Percentiles rank a stretch among this genome's conserved stretches.
phyloP scores from a whole-genome alignment of 140 eudicot species.

The Bidens hawaiensis region DNA sequence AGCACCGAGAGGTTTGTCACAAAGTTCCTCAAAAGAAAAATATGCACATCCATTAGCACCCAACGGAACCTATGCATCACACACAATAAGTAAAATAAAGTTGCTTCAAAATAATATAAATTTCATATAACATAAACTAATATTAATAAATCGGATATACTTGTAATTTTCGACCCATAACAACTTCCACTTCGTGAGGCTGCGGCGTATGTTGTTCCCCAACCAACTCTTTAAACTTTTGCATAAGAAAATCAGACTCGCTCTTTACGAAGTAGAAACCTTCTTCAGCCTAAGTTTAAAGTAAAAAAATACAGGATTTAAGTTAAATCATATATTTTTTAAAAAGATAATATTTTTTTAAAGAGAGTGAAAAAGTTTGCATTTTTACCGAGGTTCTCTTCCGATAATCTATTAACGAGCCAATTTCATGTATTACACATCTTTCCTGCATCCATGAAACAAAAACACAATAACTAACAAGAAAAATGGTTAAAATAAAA shows the following conservation, averaged over 20 bases:
- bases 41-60: conserved; percentile 96
- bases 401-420: conserved; percentile 88
- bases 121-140: too few species aligned
- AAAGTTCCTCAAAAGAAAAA: conserved; percentile 82
- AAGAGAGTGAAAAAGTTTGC: neutral
- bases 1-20: conserved; percentile 97
- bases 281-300: conserved; percentile 68
- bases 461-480: conserved; percentile 11
- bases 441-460: conserved; percentile 64
- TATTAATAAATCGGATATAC: conserved; percentile 27
- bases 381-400: conserved; percentile 78
- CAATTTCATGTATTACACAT: conserved; percentile 84
- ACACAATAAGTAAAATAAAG: neutral
- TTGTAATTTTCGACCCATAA: conserved; percentile 90
- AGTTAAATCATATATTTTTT: neutral
- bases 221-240: conserved; percentile 55
- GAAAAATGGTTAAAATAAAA: neutral
- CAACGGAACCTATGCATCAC: conserved; percentile 50
- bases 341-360: neutral
- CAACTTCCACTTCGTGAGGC: conserved; percentile 87
- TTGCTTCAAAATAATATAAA: neutral
- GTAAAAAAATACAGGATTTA: neutral
- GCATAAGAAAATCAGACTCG: conserved; percentile 45
- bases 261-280: conserved; percentile 75
- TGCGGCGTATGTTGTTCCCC: conserved; percentile 44